These are phyloP conservation scores for Starmerella scarabaei DNA, from an alignment of 805 yeast species.

Conservation along the genomic window DNA sequence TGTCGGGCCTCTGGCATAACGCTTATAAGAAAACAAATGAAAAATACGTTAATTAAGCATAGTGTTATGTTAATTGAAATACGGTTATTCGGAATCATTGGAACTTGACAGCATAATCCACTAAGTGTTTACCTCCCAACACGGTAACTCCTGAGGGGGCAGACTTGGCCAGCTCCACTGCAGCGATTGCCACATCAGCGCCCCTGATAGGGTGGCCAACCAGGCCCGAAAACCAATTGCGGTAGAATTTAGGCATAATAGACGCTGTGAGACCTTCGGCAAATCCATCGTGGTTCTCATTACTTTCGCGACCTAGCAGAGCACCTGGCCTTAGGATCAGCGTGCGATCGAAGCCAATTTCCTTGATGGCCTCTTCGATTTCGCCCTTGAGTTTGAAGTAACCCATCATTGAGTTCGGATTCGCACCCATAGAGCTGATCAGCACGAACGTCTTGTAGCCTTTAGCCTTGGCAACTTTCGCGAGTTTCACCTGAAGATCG, in stretches of 20 bases:
- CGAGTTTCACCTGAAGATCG: conserved; percentile 55
- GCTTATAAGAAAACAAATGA: not conserved
- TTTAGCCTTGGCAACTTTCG: conserved; percentile 56
- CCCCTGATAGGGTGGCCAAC: conserved; percentile 42
- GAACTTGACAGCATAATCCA: conserved; percentile 8
- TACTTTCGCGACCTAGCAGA: conserved; percentile 48
- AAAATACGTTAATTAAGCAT: no score
- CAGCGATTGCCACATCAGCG: conserved; percentile 52
- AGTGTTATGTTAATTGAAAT: no score
- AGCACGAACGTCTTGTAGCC: conserved; percentile 59
- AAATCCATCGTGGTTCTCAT: conserved; percentile 9
- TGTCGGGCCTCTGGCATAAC: not conserved
- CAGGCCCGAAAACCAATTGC: conserved; percentile 24
- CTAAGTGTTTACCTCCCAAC: conserved; percentile 15
- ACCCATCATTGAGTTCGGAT: conserved; percentile 40
- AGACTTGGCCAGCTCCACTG: conserved; percentile 32
- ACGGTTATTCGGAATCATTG: no score
- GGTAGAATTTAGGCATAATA: conserved; percentile 26
- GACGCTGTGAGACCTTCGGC: conserved; percentile 27
- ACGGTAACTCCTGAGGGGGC: conserved; percentile 21
- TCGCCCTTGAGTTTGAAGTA: conserved; percentile 63
- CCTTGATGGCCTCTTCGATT: conserved; percentile 53
- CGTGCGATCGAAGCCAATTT: conserved; percentile 53
- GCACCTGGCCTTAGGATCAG: conserved; percentile 69
- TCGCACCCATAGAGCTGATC: conserved; percentile 57